Base-by-base conservation (phyloP, 1,139 yeast genomes). In the Barnettozyma hawaiiensis region DNA sequence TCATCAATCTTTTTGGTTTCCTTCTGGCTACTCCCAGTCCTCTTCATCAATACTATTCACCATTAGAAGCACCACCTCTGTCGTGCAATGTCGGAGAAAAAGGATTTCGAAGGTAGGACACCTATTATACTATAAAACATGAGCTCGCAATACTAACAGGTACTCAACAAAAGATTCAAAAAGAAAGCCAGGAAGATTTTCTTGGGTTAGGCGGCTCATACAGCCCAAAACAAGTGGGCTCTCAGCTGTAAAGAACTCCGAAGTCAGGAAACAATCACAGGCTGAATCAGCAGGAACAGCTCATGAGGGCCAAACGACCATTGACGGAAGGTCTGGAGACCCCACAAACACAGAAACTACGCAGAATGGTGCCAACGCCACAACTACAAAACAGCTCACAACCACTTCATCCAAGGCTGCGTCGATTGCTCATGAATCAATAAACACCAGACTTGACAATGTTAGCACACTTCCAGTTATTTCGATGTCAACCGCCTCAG, bases 391-490 rank as follows among this genome's bases (percentile, higher is more conserved):
- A 12, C 21, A 20, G 22, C 29, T 21, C 14, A 6, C 18, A 19
- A 16, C 37, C 8, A 7, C 21, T 8, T 22, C 28, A 10, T 40
- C 44, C 1, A 44, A 45, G 20, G 28, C 45, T 9, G 35, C 43
- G 9, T 45, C 52, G 5, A 22, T 47, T 11, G 44, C 49, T 1
- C 49, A 39, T 4, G 49, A 45, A 15, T 48, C 50, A 18, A 22
- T 44, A 3, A 18, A 31, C 49, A 28, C 48, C 35, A 42, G 43
- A 35, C 52, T 59, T 11, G 73, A 68, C 42, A 66, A 67, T 49
- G 62, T 71, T 36, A 73, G 78, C 49, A 75, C 80, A 19, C 67
- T 66, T 4, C 81, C 83, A 0, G 59, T 76, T 38, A 68, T 75
- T 47, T 76, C 81, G 16, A 63, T 75, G 35, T 73, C 79, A 2